These are phyloP conservation scores for Chrysoporthe deuterocubensis DNA, from an alignment of 2,329 filamentous ascomycete genomes.

Conservation along the genomic window DNA sequence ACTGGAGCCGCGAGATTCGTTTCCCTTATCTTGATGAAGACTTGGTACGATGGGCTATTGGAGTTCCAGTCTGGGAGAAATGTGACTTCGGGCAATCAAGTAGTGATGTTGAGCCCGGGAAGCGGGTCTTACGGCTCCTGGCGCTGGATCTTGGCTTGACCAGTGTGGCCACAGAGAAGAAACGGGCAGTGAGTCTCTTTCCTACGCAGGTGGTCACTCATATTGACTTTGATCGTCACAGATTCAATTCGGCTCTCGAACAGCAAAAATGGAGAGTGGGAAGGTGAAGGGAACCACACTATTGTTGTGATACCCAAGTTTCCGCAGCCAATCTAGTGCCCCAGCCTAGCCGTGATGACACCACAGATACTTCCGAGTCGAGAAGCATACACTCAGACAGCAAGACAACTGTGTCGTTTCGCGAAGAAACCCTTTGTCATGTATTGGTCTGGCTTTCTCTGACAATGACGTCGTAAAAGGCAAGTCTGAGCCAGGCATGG, in stretches of 20 bases:
- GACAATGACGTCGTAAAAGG: slow-evolving; percentile 43
- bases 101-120: slow-evolving; percentile 70
- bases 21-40: slow-evolving; percentile 91
- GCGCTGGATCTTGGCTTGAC: slow-evolving; percentile 75
- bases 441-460: slow-evolving; percentile 33
- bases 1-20: slow-evolving; percentile 86
- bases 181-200: slow-evolving; percentile 71
- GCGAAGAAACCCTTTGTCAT: slow-evolving; percentile 50
- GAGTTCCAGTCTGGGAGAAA: slow-evolving; percentile 77
- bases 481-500: slow-evolving; percentile 41
- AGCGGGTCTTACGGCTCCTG: slow-evolving; percentile 78
- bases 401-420: slow-evolving; percentile 53
- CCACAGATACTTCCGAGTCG: slow-evolving; percentile 77
- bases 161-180: slow-evolving; percentile 81
- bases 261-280: slow-evolving; percentile 79
- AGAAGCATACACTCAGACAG: slow-evolving; percentile 30
- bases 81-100: slow-evolving; percentile 74
- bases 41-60: slow-evolving; percentile 80
- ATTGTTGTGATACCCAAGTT: slow-evolving; percentile 46
- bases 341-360: slow-evolving; percentile 65
- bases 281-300: slow-evolving; percentile 71
- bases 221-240: slow-evolving; percentile 36
- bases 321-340: not conserved
- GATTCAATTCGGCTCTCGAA: slow-evolving; percentile 84
- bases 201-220: not conserved